phyloP scores from a whole-genome alignment of 225 moss, liverwort and hornwort species.

The Climacium dendroides region DNA sequence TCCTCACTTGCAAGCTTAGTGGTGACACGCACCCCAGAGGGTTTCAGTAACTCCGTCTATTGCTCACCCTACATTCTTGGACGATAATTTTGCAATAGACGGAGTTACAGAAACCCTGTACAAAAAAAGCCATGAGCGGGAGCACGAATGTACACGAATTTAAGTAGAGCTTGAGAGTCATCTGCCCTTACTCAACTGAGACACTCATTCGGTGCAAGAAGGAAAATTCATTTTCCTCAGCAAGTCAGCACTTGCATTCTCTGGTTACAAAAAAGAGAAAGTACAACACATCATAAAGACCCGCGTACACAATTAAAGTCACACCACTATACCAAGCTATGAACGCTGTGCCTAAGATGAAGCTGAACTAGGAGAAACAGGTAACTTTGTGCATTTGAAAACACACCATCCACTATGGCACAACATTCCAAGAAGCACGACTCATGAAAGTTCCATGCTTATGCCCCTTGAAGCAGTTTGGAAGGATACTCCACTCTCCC shows the following conservation, averaged over 20 bases:
- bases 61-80: too few species aligned
- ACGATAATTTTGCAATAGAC: too few species aligned
- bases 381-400: background rate
- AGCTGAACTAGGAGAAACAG: background rate
- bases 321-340: background rate
- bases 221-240: background rate
- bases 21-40: too few species aligned
- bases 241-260: background rate
- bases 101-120: too few species aligned
- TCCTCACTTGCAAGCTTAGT: too few species aligned
- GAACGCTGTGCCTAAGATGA: too few species aligned
- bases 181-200: background rate
- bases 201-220: background rate
- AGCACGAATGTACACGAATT: too few species aligned
- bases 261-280: background rate
- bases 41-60: too few species aligned
- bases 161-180: too few species aligned
- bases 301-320: background rate
- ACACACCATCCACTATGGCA: background rate
- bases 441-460: rapidly evolving
- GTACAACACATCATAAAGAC: background rate
- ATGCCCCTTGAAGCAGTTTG: background rate
- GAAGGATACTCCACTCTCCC: background rate
- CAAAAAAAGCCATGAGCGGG: background rate
- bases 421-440: background rate